A percentile compares a stretch with the other conserved stretches of the same genome.
Conservation (phyloP, 2,329 filamentous ascomycete genomes). For the Penicillium sp. region DNA sequence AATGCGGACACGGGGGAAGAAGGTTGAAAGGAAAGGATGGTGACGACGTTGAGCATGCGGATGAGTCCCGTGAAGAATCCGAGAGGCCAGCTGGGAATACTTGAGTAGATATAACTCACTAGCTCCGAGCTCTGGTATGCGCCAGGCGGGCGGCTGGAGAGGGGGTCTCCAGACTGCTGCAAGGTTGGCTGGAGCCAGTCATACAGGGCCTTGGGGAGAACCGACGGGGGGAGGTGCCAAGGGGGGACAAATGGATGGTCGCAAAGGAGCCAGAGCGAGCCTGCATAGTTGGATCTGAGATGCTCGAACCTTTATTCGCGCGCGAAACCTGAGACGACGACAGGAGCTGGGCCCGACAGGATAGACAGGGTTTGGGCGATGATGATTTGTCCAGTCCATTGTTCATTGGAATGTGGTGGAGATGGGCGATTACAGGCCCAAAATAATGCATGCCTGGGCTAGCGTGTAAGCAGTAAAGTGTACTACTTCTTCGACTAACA, state of each 20-base stretch:
- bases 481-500: neutral
- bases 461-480: constrained; percentile 2
- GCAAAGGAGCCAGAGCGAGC: constrained; percentile 12
- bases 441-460: neutral
- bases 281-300: constrained; percentile 31
- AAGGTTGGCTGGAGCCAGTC: constrained; percentile 16
- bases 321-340: constrained; percentile 10
- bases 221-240: no score
- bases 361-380: neutral
- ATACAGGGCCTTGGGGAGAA: constrained; percentile 9
- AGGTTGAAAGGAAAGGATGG: constrained; percentile 10
- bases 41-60: constrained; percentile 33
- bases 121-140: constrained; percentile 21
- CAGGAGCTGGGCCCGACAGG: neutral
- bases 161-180: constrained; percentile 13
- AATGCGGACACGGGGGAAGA: constrained; percentile 5
- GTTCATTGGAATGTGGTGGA: constrained; percentile 12
- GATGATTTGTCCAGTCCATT: constrained; percentile 13
- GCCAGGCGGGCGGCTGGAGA: constrained; percentile 17
- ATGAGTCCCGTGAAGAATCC: constrained; percentile 38
- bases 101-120: constrained; percentile 28
- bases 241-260: constrained; percentile 9
- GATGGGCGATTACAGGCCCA: constrained; percentile 2
- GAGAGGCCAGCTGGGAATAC: constrained; percentile 24
- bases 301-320: constrained; percentile 20